Evolutionary conservation across 805 yeast species (phyloP), one percentile per base, ranked within the genome.

Genomic region (Metschnikowia proteae): DNA sequence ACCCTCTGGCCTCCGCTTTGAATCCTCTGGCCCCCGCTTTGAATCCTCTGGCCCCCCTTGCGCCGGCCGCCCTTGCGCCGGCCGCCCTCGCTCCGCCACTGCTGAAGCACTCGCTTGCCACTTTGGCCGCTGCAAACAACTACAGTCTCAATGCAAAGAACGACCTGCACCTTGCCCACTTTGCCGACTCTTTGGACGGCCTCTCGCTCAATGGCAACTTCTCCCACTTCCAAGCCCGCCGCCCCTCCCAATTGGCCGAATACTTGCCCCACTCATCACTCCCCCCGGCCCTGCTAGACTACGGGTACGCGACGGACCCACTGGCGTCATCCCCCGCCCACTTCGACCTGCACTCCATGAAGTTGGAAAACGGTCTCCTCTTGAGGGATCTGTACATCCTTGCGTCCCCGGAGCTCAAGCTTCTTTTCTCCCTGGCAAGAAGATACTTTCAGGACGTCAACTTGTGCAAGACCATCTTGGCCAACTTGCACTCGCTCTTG

Each of bases 361-460:
- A 72, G 47, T 63, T 84, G 46, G 90, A 85, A 39, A 83, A 84
- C 60, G 90, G 90, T 0, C 66, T 84, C 34, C 57, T 82, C 5
- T 65, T 83, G 38, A 77, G 76, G 46, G 80, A 79, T 40, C 78
- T 74, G 48, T 73, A 76, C 42, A 82, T 86, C 23, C 68, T 81
- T 22, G 80, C 89, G 1, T 81, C 89, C 0, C 68, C 76, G 0
- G 82, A 78, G 6, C 71, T 86, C 46, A 79, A 79, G 48, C 54
- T 63, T 8, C 65, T 78, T 43, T 85, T 76, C 56, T 51, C 59
- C 9, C 73, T 75, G 54, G 79, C 85, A 0, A 60, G 66, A 9
- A 71, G 70, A 37, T 86, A 86, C 62, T 86, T 84, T 48, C 74
- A 71, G 47, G 62, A 67, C 47, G 60, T 59, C 6, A 57, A 54